Base-by-base conservation (phyloP, 1,284 basidiomycete genomes). In the Cryptococcus sp. region DNA sequence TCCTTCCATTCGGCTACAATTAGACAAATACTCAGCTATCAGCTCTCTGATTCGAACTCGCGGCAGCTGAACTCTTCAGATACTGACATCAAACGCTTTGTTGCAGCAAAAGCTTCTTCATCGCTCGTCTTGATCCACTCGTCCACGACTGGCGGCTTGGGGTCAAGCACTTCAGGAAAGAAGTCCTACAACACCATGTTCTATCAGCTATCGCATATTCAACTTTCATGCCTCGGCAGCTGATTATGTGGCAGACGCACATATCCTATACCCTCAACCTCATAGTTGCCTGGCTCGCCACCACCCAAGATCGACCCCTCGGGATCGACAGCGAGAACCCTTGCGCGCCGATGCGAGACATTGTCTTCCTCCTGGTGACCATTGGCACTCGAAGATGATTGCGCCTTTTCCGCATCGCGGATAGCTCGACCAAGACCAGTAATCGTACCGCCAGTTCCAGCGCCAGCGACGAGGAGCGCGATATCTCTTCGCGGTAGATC, bases 371-470 rank as follows among this genome's bases (percentile, higher is more conserved):
- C 29, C 8, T 4, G 8, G 29, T 34, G 29, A 34, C 29, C 29
- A 34, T 34, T 34, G 19, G 59, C 50, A 17, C 19, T 26, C 8
- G 29, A n/a, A 46, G 15, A n/a, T 26, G 38, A 17, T 23, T 54
- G 29, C 51, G 54, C 60, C 53, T 62, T 60, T 65, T 71, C 68
- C 16, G 68, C 64, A 53, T 87, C 88, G 79, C 91, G 89, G 69
- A 97, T 81, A 1, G 89, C 91, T 37, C 87, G 83, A 6, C 91
- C 89, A 26, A 94, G 78, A 4, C 95, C 95, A 19, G 89, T 91
- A 61, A 99, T 82, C 0, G 95, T 97, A 10, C 95, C 95, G 29
- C 95, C 95, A 1, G 95, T 99, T 8, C 95, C 95, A 11, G 93
- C 91, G 5, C 92, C 88, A 5, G 88, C 90, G n/a, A 96, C 78